Evolutionary conservation across 1,139 yeast genomes (phyloP).

Genomic region (Yamadazyma dendronema): DNA sequence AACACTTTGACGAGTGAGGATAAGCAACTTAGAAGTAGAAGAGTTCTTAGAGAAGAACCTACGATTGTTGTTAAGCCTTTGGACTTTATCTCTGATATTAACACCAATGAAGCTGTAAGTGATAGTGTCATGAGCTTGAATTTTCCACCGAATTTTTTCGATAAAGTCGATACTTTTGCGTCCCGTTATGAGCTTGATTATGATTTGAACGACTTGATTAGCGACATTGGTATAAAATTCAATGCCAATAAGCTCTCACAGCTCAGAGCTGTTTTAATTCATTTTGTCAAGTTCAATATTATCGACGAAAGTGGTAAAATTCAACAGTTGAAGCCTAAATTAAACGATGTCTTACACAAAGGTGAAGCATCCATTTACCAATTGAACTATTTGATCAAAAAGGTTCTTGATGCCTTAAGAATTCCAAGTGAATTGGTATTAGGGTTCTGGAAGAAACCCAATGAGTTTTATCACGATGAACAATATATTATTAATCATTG

Average conservation of each 20-base stretch:
- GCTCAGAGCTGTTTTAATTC: slow-evolving; percentile 39
- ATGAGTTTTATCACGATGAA: slow-evolving; percentile 52
- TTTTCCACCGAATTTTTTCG: slow-evolving; percentile 14
- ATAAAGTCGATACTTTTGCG: slow-evolving; percentile 36
- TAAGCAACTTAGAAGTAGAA: slow-evolving; percentile 62
- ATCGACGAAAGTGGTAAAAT: slow-evolving; percentile 39
- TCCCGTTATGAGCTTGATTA: slow-evolving; percentile 25
- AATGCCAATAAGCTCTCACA: slow-evolving; percentile 33
- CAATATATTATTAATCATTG: slow-evolving; percentile 71
- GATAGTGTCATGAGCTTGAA: slow-evolving; percentile 17
- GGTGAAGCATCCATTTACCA: slow-evolving; percentile 64
- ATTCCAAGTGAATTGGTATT: slow-evolving; percentile 73
- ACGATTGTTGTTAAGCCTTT: slow-evolving; percentile 69
- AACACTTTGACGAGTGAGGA: slow-evolving; percentile 72
- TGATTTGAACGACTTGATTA: slow-evolving; percentile 44
- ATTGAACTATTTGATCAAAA: slow-evolving; percentile 71
- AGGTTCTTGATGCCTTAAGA: slow-evolving; percentile 67
- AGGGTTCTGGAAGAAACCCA: slow-evolving; percentile 84
- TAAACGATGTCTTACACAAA: slow-evolving; percentile 33
- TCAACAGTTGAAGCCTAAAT: slow-evolving; percentile 41
- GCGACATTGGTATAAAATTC: slow-evolving; percentile 46
- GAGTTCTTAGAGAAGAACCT: slow-evolving; percentile 68
- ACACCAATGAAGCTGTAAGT: slow-evolving; percentile 39
- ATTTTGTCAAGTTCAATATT: slow-evolving; percentile 39
- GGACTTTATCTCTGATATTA: slow-evolving; percentile 54